phyloP scores from a whole-genome alignment of 73 alveolate species.

The Urostyla sp. region DNA sequence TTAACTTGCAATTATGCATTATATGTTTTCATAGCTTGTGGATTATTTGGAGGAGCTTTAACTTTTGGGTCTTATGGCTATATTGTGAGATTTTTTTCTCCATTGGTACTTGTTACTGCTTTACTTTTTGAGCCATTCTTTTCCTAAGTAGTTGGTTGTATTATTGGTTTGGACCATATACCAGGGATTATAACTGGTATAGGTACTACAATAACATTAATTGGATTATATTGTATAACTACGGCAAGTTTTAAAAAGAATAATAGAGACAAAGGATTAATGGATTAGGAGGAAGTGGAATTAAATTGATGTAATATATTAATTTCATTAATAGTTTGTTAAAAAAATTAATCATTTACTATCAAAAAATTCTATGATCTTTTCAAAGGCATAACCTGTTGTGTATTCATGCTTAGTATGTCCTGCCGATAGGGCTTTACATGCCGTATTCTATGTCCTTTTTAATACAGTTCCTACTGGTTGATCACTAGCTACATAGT shows the following conservation, averaged over 20 bases:
- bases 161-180: slow-evolving; percentile 12
- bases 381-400: slow-evolving; percentile 56
- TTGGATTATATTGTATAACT: slow-evolving; percentile 17
- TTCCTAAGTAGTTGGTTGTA: slow-evolving; percentile 3
- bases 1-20: background rate
- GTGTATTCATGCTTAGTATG: slow-evolving; percentile 68
- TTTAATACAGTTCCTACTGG: slow-evolving; percentile 48
- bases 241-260: slow-evolving; percentile 1
- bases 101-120: slow-evolving; percentile 36
- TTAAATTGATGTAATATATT: too few species aligned
- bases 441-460: background rate
- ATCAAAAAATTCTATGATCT: slow-evolving; percentile 1
- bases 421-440: slow-evolving; percentile 68
- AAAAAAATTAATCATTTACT: background rate
- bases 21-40: slow-evolving; percentile 5
- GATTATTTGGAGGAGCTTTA: slow-evolving; percentile 15
- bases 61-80: background rate
- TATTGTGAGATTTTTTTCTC: slow-evolving; percentile 22
- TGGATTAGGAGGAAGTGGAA: too few species aligned
- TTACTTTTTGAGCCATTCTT: slow-evolving; percentile 36
- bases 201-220: background rate
- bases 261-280: background rate
- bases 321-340: too few species aligned
- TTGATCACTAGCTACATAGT: slow-evolving; percentile 73
- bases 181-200: slow-evolving; percentile 31